Evolutionary conservation across 2,329 filamentous ascomycete genomes (phyloP), one percentile per base, ranked within the genome.

Genomic region (Knoxdaviesia capensis): DNA sequence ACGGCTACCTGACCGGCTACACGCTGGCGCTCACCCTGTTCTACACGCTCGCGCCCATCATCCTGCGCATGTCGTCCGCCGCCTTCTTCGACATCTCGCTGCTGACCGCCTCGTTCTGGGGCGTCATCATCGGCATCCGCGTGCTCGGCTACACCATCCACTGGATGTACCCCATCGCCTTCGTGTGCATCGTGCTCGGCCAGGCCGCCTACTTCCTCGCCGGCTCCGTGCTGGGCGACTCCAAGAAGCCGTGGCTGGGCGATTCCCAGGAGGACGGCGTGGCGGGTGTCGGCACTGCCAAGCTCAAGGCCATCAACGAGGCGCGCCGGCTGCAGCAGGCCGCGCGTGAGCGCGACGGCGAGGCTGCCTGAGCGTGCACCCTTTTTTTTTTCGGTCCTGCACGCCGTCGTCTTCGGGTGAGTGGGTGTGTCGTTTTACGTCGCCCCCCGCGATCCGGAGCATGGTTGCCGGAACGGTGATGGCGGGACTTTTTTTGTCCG

Each of bases 51-150:
- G 86, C 82, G 0, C 90, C 90, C 0, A 63, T 96, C 43, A 70
- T 98, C 48, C 78, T 96, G 60, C 83, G 90, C 49, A 80, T 96
- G 64, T 81, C 81, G 31, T 82, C 75, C 10, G 90, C 90, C 3
- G 88, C 87, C 20, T 94, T 98, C 62, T 92, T 94, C 66, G 93
- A 98, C 60, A 93, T 96, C 53, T 88, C 81, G 6, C 66, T 98
- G 49, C 67, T 98, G 46, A 96, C 90, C 2, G 84, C 78, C 51
- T 94, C 93, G 62, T 96, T 96, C 64, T 98, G 90, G 90, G 87
- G 86, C 49, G 80, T 93, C 47, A 80, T 92, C 50, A 88, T 98
- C 51, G 90, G 90, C 40, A 74, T 92, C 50, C 71, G 78, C 55
- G 82, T 96, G 40, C 93, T 98, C 54, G 74, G 79, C 38, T 73